phyloP scores from a whole-genome alignment of 306 rosid genomes.

The Rosa rugosa region DNA sequence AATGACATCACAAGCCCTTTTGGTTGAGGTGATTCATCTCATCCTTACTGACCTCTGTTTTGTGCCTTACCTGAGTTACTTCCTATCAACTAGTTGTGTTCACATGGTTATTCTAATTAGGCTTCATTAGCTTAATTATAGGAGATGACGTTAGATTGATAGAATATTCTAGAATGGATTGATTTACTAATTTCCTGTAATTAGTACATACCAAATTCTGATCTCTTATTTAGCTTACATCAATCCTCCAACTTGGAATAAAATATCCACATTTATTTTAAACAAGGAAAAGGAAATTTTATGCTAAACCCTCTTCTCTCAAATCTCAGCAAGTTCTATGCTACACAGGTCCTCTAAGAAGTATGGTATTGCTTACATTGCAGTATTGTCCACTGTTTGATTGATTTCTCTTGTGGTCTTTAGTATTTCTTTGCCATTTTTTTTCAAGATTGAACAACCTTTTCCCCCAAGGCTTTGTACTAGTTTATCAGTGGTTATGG shows the following conservation, averaged over 20 bases:
- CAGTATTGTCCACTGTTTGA: neutral
- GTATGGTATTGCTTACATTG: too few relatives aligned
- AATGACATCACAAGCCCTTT: constrained; percentile 69
- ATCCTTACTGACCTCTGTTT: neutral
- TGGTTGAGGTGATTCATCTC: constrained; percentile 64
- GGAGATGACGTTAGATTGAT: neutral
- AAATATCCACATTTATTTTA: neutral
- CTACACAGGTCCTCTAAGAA: too few relatives aligned
- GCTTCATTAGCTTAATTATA: neutral
- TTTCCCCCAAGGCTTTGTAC: neutral
- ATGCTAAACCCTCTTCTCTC: neutral
- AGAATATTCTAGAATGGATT: neutral
- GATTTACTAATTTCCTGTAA: neutral
- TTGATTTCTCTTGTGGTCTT: too few relatives aligned
- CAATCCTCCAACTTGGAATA: neutral
- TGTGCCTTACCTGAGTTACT: neutral
- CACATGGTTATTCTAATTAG: neutral
- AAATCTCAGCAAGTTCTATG: neutral
- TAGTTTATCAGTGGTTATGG: neutral
- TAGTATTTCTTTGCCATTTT: neutral
- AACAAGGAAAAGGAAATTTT: neutral
- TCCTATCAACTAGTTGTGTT: neutral
- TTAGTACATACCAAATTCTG: neutral
- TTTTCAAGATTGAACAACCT: neutral
- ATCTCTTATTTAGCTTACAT: neutral